Evolutionary conservation across 2,329 filamentous ascomycete genomes (phyloP).

Genomic region (Hymenoscyphus linearis): DNA sequence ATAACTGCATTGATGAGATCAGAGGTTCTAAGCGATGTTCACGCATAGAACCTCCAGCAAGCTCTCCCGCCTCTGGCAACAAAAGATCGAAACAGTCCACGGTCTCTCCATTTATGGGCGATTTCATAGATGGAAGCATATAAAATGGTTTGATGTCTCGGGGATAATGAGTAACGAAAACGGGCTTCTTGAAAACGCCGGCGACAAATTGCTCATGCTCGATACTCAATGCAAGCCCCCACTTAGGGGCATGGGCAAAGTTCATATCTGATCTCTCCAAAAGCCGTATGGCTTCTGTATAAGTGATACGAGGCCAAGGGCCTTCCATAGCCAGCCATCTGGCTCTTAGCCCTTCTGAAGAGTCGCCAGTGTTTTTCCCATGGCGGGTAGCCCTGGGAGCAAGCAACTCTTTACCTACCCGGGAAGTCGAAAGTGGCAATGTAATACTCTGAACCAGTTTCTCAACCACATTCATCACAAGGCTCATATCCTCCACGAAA

Average conservation of each 20-base stretch:
- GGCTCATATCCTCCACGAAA: constrained; percentile 65
- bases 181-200: constrained; percentile 49
- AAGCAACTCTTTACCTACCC: constrained; percentile 48
- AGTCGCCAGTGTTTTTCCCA: constrained; percentile 25
- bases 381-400: not conserved
- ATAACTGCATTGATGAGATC: constrained; percentile 52
- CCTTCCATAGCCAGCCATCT: constrained; percentile 67
- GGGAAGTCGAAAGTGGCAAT: constrained; percentile 39
- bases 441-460: constrained; percentile 61
- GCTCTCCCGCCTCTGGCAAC: constrained; percentile 62
- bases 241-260: constrained; percentile 66
- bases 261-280: constrained; percentile 53
- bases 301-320: constrained; percentile 77
- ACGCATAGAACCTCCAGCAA: constrained; percentile 66
- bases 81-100: constrained; percentile 70
- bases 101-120: constrained; percentile 35
- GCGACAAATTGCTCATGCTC: constrained; percentile 93
- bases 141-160: constrained; percentile 87
- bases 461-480: constrained; percentile 77
- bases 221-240: constrained; percentile 72
- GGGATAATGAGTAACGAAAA: constrained; percentile 96
- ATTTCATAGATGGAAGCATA: constrained; percentile 54
- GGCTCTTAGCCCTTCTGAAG: constrained; percentile 41
- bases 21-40: constrained; percentile 58
- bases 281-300: constrained; percentile 67